Evolutionary conservation across 768 basidiomycete species (phyloP).

Genomic region (Pleurotus eryngii): DNA sequence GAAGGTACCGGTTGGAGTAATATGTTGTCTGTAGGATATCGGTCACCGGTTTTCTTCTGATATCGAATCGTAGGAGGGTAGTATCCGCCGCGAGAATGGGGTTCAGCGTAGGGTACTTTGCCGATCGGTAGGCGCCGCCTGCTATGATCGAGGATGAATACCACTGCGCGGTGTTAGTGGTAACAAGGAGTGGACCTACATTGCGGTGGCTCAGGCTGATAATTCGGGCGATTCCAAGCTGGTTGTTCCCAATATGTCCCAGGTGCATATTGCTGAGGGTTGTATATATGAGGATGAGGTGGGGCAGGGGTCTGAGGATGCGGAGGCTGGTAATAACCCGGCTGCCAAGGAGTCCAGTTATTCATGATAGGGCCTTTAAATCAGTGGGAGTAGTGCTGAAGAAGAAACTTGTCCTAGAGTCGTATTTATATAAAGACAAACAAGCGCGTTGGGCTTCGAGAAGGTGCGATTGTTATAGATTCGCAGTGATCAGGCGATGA

Average conservation of each 20-base stretch:
- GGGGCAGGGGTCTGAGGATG: neutral
- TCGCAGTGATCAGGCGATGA: too few species aligned
- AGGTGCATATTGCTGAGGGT: neutral
- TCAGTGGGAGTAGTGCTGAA: too few species aligned
- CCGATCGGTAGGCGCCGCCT: conserved; percentile 19
- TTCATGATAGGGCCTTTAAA: neutral
- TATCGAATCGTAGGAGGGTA: conserved; percentile 47
- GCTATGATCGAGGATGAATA: neutral
- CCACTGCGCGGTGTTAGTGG: neutral
- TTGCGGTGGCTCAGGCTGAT: neutral
- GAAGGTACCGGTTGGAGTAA: conserved; percentile 30
- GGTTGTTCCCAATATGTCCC: conserved; percentile 1
- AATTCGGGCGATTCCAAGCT: conserved; percentile 4
- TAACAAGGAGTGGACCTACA: neutral
- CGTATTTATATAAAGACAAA: too few species aligned
- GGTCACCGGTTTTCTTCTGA: conserved; percentile 38
- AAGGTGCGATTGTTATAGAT: too few species aligned
- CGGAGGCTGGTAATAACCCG: neutral
- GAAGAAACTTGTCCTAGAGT: too few species aligned
- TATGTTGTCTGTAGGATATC: conserved; percentile 42
- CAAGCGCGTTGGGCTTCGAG: too few species aligned
- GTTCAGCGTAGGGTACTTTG: conserved; percentile 49
- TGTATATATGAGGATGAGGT: conserved; percentile 1
- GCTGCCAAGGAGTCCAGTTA: conserved; percentile 5
- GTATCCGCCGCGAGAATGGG: conserved; percentile 51